Evolutionary conservation across 2,329 filamentous ascomycete genomes (phyloP).

Genomic region (Diaporthe citri): DNA sequence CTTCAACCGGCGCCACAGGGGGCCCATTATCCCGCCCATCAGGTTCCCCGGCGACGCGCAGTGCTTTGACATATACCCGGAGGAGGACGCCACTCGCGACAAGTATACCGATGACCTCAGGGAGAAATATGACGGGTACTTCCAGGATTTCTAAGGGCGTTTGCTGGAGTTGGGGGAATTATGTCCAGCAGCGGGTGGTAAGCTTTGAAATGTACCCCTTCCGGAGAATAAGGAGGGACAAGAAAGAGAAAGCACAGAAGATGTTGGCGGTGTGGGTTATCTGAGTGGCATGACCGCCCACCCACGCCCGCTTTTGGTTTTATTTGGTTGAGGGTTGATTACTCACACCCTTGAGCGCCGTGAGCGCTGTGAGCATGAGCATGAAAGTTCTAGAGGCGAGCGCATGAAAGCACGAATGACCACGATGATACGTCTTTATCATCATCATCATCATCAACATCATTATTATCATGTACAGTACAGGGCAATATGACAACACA

Average conservation of each 20-base stretch:
- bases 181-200: neutral
- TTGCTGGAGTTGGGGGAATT: neutral
- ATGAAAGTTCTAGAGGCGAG: neutral
- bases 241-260: neutral
- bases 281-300: neutral
- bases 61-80: conserved; percentile 88
- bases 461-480: conserved; percentile 17
- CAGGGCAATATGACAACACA: neutral
- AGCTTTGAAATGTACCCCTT: neutral
- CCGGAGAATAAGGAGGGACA: neutral
- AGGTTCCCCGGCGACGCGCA: conserved; percentile 80
- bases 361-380: conserved; percentile 7
- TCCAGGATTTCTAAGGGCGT: conserved; percentile 73
- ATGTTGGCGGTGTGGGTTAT: neutral
- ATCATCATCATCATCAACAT: neutral
- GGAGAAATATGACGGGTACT: conserved; percentile 77
- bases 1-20: conserved; percentile 71
- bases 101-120: conserved; percentile 78
- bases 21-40: conserved; percentile 82
- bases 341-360: neutral
- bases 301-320: neutral
- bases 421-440: conserved; percentile 2
- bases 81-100: conserved; percentile 75
- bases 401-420: conserved; percentile 1
- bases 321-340: neutral